These are phyloP conservation scores for Leccinum insigne DNA, from an alignment of 1,284 basidiomycete genomes.

Conservation along the genomic window DNA sequence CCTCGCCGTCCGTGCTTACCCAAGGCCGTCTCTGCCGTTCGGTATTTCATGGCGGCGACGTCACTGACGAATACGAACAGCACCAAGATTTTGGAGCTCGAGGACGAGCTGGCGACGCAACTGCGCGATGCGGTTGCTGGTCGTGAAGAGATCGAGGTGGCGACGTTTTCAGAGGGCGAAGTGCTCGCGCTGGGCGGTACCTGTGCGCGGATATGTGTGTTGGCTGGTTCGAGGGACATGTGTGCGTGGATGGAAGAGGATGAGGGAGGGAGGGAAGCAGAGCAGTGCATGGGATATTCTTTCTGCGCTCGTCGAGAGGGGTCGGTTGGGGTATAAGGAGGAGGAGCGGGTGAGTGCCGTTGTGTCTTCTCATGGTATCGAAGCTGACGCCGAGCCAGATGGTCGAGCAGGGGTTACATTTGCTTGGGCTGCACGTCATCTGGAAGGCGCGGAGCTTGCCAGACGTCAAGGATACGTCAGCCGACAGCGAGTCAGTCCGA, in stretches of 20 bases:
- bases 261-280: conserved; percentile 81
- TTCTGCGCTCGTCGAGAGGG: conserved; percentile 80
- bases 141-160: conserved; percentile 81
- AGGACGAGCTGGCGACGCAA: conserved; percentile 80
- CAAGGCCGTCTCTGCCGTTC: conserved; percentile 63
- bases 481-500: conserved; percentile 56
- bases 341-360: conserved; percentile 72
- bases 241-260: conserved; percentile 85
- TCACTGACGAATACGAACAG: conserved; percentile 33
- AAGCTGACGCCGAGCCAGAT: conserved; percentile 52
- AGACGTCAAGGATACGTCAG: conserved; percentile 45
- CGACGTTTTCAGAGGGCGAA: conserved; percentile 85
- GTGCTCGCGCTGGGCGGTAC: conserved; percentile 71
- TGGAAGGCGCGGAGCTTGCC: conserved; percentile 76
- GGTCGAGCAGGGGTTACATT: conserved; percentile 78
- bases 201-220: conserved; percentile 69
- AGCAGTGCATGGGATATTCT: conserved; percentile 89
- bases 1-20: conserved; percentile 76
- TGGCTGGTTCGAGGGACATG: conserved; percentile 76
- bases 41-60: conserved; percentile 68
- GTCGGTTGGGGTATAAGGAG: conserved; percentile 85
- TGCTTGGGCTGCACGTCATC: conserved; percentile 79
- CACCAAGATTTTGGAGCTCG: conserved; percentile 83
- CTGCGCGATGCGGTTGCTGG: conserved; percentile 80
- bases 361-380: not conserved